phyloP scores from a whole-genome alignment of 768 basidiomycete genomes.

The Dacryopinax primogenitus region DNA sequence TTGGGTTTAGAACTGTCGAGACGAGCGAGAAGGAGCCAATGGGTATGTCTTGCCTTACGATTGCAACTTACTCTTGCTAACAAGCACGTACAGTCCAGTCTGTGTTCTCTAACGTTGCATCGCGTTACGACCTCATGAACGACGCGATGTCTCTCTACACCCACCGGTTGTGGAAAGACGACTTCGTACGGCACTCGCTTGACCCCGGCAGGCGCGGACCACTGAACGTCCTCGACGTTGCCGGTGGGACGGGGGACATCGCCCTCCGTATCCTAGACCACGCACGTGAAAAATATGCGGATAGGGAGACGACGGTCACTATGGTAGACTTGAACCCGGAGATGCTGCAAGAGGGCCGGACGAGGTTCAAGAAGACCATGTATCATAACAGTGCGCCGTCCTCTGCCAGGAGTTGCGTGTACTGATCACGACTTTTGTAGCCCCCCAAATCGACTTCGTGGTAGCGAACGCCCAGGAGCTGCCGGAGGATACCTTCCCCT shows the following conservation, averaged over 20 bases:
- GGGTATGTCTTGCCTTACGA: conserved; percentile 19
- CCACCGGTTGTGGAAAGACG: conserved; percentile 94
- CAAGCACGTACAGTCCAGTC: conserved; percentile 45
- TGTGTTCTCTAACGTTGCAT: conserved; percentile 92
- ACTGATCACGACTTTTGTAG: conserved; percentile 29
- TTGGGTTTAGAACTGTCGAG: conserved; percentile 83
- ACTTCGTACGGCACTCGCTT: conserved; percentile 60
- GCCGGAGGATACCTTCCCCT: conserved; percentile 49
- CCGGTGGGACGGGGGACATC: conserved; percentile 96
- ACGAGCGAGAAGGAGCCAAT: conserved; percentile 77
- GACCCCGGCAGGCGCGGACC: conserved; percentile 65
- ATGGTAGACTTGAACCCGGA: conserved; percentile 90
- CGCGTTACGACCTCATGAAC: conserved; percentile 96
- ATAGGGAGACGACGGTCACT: conserved; percentile 77
- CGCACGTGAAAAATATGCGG: conserved; percentile 75
- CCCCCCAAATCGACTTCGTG: conserved; percentile 83
- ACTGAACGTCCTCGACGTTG: conserved; percentile 78
- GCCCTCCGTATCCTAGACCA: conserved; percentile 86
- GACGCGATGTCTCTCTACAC: conserved; percentile 96
- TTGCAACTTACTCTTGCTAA: neutral
- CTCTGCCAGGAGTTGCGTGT: neutral
- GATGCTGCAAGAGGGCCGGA: conserved; percentile 87
- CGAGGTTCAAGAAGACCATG: conserved; percentile 90
- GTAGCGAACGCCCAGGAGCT: conserved; percentile 87
- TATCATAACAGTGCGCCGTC: conserved; percentile 76